Percentiles rank a stretch among this genome's conserved stretches.
Conservation (phyloP, 768 basidiomycete genomes). For the Lentinus tigrinus region DNA sequence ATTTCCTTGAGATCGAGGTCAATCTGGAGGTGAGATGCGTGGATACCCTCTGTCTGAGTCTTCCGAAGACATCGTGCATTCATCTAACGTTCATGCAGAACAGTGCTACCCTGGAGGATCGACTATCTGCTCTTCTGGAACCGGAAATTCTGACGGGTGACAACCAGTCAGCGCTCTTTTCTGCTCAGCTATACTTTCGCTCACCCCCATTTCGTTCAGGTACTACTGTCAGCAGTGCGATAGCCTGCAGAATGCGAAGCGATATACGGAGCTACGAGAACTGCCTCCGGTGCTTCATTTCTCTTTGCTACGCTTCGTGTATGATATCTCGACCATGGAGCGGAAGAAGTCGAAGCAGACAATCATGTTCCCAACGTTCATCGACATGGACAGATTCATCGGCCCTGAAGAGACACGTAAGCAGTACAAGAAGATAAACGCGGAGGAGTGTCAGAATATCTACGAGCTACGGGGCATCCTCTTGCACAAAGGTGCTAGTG, state of each 20-base stretch:
- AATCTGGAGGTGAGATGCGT: conserved; percentile 64
- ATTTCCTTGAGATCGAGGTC: conserved; percentile 88
- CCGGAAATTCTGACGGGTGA: conserved; percentile 77
- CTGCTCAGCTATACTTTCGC: too few species aligned
- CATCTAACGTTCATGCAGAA: conserved; percentile 41
- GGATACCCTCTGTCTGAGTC: too few species aligned
- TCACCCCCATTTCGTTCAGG: conserved; percentile 35
- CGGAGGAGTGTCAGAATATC: conserved; percentile 24
- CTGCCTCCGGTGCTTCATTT: conserved; percentile 91
- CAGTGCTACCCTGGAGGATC: conserved; percentile 71
- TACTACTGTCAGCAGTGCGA: conserved; percentile 81
- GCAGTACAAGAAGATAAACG: conserved; percentile 4
- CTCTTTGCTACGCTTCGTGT: conserved; percentile 91
- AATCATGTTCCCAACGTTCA: conserved; percentile 69
- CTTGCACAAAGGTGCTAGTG: conserved; percentile 88
- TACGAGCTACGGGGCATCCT: conserved; percentile 88
- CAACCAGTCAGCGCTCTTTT: conserved; percentile 68
- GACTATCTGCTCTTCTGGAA: conserved; percentile 61
- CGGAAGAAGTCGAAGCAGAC: conserved; percentile 85
- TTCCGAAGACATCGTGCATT: neutral
- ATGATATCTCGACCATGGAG: conserved; percentile 72
- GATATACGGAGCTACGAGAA: conserved; percentile 65
- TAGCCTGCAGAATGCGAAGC: conserved; percentile 71
- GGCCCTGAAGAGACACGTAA: conserved; percentile 25
- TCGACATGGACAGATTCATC: conserved; percentile 75